phyloP scores from a whole-genome alignment of 2,329 filamentous ascomycete genomes.

The Aureobasidium sp. region DNA sequence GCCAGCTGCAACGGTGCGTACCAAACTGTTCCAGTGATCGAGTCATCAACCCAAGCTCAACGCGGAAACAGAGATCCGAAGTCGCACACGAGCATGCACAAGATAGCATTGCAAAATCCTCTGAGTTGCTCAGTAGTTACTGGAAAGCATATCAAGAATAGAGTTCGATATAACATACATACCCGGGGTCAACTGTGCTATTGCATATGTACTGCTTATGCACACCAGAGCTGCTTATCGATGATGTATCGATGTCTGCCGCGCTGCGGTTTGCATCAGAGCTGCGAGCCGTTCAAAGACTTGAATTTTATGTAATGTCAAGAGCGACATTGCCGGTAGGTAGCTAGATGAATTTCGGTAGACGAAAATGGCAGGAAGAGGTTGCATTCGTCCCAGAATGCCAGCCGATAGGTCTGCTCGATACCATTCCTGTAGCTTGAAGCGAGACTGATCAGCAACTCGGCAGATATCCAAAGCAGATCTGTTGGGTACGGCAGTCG shows the following conservation, averaged over 20 bases:
- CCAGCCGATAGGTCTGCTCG: background rate
- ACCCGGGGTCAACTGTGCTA: background rate
- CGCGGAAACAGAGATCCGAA: background rate
- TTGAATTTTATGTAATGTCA: background rate
- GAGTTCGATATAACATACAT: background rate
- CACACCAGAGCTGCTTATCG: background rate
- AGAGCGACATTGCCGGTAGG: background rate
- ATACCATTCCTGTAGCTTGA: background rate
- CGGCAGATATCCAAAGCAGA: constrained; percentile 2
- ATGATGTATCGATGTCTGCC: background rate
- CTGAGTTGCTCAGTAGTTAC: background rate
- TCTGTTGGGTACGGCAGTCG: constrained; percentile 1
- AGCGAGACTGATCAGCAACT: background rate
- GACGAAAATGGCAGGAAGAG: background rate
- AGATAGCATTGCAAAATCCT: background rate
- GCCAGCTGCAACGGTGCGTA: background rate
- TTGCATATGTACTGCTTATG: background rate
- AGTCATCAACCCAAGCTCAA: background rate
- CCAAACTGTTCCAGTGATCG: background rate
- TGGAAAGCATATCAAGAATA: background rate
- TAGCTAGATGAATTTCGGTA: background rate
- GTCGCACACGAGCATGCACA: background rate
- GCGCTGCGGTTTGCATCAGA: background rate
- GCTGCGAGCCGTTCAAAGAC: background rate
- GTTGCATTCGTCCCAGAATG: background rate